Evolutionary conservation across 139 green algal genomes (phyloP).

Genomic region (Tetratostichococcus sp.): DNA sequence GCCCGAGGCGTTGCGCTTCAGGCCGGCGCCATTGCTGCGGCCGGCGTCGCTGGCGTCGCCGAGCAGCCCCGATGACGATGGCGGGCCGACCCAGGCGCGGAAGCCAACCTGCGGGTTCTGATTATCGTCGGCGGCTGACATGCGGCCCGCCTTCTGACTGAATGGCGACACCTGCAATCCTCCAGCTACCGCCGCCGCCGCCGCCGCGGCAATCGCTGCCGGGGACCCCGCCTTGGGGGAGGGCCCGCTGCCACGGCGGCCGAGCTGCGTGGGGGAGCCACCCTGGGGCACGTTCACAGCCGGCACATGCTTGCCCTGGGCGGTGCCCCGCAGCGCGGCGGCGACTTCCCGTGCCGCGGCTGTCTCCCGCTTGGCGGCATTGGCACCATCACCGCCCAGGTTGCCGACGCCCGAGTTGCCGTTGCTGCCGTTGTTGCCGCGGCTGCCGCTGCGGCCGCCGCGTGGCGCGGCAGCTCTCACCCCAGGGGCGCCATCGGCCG

Average conservation of each 20-base stretch:
- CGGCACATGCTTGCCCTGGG: slow-evolving; percentile 27
- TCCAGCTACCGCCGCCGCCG: too few relatives aligned
- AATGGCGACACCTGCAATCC: too few relatives aligned
- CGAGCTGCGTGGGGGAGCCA: background rate
- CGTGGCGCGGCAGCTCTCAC: background rate
- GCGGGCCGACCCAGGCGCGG: slow-evolving; percentile 2
- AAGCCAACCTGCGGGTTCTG: background rate
- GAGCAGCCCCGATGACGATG: background rate
- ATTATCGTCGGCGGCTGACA: background rate
- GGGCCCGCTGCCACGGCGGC: background rate
- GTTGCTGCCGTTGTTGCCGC: slow-evolving; percentile 33
- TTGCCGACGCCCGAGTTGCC: slow-evolving; percentile 37
- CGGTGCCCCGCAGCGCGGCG: slow-evolving; percentile 40
- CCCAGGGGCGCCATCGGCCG: too few relatives aligned
- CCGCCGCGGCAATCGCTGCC: background rate
- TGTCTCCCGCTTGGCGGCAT: background rate
- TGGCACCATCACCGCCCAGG: background rate
- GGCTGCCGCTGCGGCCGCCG: slow-evolving; percentile 4
- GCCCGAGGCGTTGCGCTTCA: background rate
- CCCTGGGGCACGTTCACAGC: background rate
- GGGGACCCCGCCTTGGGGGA: background rate
- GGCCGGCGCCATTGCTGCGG: background rate
- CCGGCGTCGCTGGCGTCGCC: background rate
- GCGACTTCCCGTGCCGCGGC: background rate
- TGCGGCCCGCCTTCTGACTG: too few relatives aligned